phyloP scores from a whole-genome alignment of 1,284 basidiomycete genomes.

The Wallemia mellicola region DNA sequence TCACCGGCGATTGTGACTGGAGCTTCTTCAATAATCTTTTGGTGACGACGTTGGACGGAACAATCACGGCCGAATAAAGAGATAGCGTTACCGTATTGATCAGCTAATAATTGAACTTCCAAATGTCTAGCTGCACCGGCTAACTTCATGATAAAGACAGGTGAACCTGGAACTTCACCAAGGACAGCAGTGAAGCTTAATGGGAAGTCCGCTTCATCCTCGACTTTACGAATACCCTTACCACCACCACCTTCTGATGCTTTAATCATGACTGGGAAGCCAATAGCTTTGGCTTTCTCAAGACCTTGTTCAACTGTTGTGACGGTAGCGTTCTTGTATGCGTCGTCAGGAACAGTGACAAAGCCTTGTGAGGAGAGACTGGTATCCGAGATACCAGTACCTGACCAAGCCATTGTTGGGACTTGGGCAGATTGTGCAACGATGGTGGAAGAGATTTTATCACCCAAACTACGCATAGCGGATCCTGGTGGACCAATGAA shows the following conservation, averaged over 20 bases:
- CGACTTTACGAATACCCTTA: slow-evolving; percentile 89
- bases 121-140: slow-evolving; percentile 89
- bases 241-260: slow-evolving; percentile 96
- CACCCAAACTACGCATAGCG: slow-evolving; percentile 94
- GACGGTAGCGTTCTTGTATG: slow-evolving; percentile 70
- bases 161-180: slow-evolving; percentile 95
- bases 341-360: slow-evolving; percentile 74
- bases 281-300: slow-evolving; percentile 53
- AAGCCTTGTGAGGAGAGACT: slow-evolving; percentile 59
- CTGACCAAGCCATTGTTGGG: slow-evolving; percentile 99
- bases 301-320: slow-evolving; percentile 69
- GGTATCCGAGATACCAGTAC: slow-evolving; percentile 75
- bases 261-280: slow-evolving; percentile 99
- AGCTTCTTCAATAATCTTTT: slow-evolving; percentile 99
- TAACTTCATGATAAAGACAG: slow-evolving; percentile 99
- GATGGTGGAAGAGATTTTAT: slow-evolving; percentile 98
- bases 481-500: slow-evolving; percentile 98
- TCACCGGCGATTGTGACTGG: slow-evolving; percentile 88
- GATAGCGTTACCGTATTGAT: slow-evolving; percentile 98
- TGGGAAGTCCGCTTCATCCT: slow-evolving; percentile 56
- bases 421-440: slow-evolving; percentile 91
- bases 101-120: slow-evolving; percentile 92
- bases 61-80: slow-evolving; percentile 97
- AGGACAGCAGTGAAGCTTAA: slow-evolving; percentile 77
- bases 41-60: slow-evolving; percentile 95